Conservation (phyloP, 2,329 filamentous ascomycete genomes). For the Periconia sp. region DNA sequence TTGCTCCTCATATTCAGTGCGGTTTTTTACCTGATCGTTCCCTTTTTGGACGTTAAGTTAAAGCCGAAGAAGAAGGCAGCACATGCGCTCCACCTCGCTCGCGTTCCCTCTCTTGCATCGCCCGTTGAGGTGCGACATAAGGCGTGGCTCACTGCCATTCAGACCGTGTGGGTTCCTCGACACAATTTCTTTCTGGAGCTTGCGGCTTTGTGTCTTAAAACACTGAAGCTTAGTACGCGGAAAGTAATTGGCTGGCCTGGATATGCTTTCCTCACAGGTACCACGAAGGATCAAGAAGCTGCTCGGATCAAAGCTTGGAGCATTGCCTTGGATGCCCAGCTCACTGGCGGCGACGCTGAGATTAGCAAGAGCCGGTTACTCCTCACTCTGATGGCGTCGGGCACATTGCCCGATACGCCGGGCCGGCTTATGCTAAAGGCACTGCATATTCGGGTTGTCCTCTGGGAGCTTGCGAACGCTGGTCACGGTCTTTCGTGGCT, state of each 20-base stretch:
- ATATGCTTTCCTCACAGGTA: slow-evolving; percentile 80
- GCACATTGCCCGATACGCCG: slow-evolving; percentile 83
- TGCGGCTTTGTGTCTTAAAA: slow-evolving; percentile 79
- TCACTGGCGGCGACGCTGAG: slow-evolving; percentile 87
- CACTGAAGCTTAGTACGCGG: slow-evolving; percentile 78
- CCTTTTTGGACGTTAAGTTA: slow-evolving; percentile 63
- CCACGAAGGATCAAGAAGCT: slow-evolving; percentile 82
- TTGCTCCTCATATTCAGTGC: slow-evolving; percentile 59
- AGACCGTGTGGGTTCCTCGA: slow-evolving; percentile 88
- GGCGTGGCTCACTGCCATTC: slow-evolving; percentile 91
- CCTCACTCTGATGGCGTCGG: slow-evolving; percentile 85
- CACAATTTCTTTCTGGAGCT: slow-evolving; percentile 88
- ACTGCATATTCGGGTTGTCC: slow-evolving; percentile 84
- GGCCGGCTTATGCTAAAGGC: slow-evolving; percentile 88
- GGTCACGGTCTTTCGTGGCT: slow-evolving; percentile 68
- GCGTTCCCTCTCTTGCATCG: slow-evolving; percentile 75
- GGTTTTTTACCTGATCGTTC: slow-evolving; percentile 62
- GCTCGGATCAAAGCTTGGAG: slow-evolving; percentile 91
- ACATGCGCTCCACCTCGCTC: slow-evolving; percentile 48
- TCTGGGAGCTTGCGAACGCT: slow-evolving; percentile 77
- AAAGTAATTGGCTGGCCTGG: slow-evolving; percentile 77
- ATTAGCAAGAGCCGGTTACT: slow-evolving; percentile 87
- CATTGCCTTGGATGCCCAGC: slow-evolving; percentile 89
- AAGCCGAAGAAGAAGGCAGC: slow-evolving; percentile 58
- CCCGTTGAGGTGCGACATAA: slow-evolving; percentile 84